These are phyloP conservation scores for Neoscytalidium dimidiatum DNA, from an alignment of 2,329 filamentous ascomycete genomes.

Conservation along the genomic window DNA sequence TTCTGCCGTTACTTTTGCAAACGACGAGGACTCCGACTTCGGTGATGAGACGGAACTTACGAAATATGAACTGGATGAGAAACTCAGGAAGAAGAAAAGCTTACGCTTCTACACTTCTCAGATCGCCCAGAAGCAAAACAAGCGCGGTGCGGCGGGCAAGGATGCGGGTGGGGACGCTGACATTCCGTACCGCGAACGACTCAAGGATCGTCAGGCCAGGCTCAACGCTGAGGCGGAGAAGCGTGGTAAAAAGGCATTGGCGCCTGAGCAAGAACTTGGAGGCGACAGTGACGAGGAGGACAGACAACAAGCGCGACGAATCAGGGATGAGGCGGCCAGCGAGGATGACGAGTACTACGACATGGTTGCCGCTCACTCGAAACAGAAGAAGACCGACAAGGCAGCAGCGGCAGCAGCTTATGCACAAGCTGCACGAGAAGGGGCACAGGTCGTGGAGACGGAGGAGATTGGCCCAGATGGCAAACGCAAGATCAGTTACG, in stretches of 20 bases:
- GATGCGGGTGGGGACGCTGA: constrained; percentile 79
- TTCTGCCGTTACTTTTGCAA: constrained; percentile 26
- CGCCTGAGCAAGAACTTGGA: constrained; percentile 66
- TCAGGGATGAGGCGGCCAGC: constrained; percentile 45
- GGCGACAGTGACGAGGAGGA: constrained; percentile 70
- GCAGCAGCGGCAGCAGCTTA: constrained; percentile 65
- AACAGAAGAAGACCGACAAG: constrained; percentile 70
- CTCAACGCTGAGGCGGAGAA: constrained; percentile 87
- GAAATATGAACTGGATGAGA: constrained; percentile 77
- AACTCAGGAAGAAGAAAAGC: constrained; percentile 85
- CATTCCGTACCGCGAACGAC: constrained; percentile 83
- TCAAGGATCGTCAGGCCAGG: constrained; percentile 81
- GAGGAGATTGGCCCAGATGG: constrained; percentile 77
- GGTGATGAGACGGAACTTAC: constrained; percentile 85
- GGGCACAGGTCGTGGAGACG: constrained; percentile 64
- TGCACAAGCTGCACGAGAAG: constrained; percentile 55
- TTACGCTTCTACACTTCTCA: constrained; percentile 98
- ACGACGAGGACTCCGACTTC: constrained; percentile 79
- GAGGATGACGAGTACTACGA: constrained; percentile 83
- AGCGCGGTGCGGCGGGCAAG: constrained; percentile 71
- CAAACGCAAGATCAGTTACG: constrained; percentile 89
- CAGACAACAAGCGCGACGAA: constrained; percentile 54
- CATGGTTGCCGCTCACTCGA: constrained; percentile 71
- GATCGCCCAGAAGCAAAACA: constrained; percentile 91
- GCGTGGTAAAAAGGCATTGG: constrained; percentile 66